A percentile compares a stretch with the other conserved stretches of the same genome.
Evolutionary conservation across 345 rosid species (phyloP).

Genomic region (Populus pruinosa): DNA sequence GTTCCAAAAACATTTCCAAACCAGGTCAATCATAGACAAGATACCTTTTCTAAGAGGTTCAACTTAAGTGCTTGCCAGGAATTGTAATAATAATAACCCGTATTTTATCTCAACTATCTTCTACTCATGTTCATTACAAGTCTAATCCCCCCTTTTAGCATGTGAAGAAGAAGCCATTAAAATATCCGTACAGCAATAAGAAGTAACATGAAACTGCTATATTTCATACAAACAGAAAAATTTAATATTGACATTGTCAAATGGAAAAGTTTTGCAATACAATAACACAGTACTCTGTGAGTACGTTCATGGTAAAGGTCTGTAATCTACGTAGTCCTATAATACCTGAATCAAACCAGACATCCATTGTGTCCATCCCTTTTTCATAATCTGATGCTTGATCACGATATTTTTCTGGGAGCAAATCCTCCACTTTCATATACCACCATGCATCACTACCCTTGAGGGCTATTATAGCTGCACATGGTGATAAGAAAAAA

Average conservation of each 20-base stretch:
- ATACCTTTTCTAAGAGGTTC: not conserved
- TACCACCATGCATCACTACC: conserved; percentile 99
- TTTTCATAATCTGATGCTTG: conserved; percentile 77
- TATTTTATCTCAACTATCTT: too few species aligned
- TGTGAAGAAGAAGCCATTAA: not conserved
- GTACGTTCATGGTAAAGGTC: not conserved
- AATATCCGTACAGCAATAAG: not conserved
- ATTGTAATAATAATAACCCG: not conserved
- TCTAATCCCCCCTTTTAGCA: not conserved
- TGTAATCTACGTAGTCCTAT: not conserved
- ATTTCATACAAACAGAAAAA: not conserved
- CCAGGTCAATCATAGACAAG: not conserved
- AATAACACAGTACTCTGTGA: not conserved
- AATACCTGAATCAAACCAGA: conserved; percentile 95
- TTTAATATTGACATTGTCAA: not conserved
- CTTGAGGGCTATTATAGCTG: conserved; percentile 72
- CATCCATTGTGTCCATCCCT: conserved; percentile 98
- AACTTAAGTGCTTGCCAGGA: not conserved
- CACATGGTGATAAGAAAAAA: conserved; percentile 19
- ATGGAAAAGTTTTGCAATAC: too few species aligned
- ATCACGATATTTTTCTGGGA: conserved; percentile 69
- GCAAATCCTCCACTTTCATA: conserved; percentile 78
- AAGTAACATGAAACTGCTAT: not conserved
- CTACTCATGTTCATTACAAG: too few species aligned
- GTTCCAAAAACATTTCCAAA: too few species aligned